Evolutionary conservation across 2,329 filamentous ascomycete genomes (phyloP).

Genomic region (Hyphodiscus sp.): DNA sequence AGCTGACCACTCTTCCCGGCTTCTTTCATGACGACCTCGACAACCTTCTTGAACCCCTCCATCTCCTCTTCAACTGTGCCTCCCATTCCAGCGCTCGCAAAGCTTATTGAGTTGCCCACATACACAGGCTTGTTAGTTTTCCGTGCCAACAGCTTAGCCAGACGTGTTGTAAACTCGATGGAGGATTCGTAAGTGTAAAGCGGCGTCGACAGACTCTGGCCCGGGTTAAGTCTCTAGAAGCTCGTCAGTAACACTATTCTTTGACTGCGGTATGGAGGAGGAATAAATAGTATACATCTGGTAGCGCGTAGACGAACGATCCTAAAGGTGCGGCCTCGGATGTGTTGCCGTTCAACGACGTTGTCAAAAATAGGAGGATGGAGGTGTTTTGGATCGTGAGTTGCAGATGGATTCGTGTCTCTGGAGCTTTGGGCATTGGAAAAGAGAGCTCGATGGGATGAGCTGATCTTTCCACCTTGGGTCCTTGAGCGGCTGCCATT

Average conservation of each 20-base stretch:
- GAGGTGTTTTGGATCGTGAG: conserved; percentile 52
- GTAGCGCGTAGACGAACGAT: conserved; percentile 89
- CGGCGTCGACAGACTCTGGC: conserved; percentile 66
- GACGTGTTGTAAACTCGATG: conserved; percentile 77
- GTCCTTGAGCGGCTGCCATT: conserved; percentile 8
- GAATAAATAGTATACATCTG: conserved; percentile 56
- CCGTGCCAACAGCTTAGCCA: conserved; percentile 77
- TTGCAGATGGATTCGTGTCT: conserved; percentile 55
- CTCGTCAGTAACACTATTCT: conserved; percentile 9
- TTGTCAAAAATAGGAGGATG: conserved; percentile 55
- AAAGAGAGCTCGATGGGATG: conserved; percentile 44
- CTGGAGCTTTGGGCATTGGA: conserved; percentile 52
- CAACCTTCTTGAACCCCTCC: conserved; percentile 72
- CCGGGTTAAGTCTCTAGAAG: conserved; percentile 34
- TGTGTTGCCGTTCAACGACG: conserved; percentile 47
- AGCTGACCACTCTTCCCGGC: conserved; percentile 34
- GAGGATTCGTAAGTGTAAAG: conserved; percentile 71
- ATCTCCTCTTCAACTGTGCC: conserved; percentile 90
- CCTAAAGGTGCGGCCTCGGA: conserved; percentile 56
- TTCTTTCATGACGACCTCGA: conserved; percentile 59
- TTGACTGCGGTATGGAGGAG: background rate
- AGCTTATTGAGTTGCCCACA: conserved; percentile 80
- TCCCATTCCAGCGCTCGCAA: conserved; percentile 66
- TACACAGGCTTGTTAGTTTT: conserved; percentile 72
- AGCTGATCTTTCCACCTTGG: conserved; percentile 1